phyloP scores from a whole-genome alignment of 495 filamentous ascomycete genomes.

The Penicillium macrosclerotiorum region DNA sequence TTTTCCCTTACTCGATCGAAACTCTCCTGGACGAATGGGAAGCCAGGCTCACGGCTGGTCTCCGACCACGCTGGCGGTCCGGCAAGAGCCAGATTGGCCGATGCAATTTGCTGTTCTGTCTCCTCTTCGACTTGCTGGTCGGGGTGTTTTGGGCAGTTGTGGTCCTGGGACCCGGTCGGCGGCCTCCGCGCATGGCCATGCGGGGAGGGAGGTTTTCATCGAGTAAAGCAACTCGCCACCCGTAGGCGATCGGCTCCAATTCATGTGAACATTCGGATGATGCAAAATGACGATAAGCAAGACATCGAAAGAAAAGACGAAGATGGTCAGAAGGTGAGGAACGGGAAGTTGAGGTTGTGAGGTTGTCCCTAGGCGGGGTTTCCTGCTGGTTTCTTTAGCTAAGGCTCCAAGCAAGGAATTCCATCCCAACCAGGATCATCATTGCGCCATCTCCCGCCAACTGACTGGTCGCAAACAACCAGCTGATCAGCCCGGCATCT shows the following conservation, averaged over 20 bases:
- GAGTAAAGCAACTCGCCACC: constrained; percentile 5
- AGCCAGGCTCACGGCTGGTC: not conserved
- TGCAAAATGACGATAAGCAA: not conserved
- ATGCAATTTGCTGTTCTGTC: too few species aligned
- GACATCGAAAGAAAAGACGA: not conserved
- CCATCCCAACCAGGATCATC: too few species aligned
- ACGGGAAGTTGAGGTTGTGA: not conserved
- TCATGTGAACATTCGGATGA: not conserved
- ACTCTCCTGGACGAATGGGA: constrained; percentile 1
- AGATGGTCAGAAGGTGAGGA: not conserved
- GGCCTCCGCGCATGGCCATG: constrained; percentile 9
- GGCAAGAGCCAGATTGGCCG: too few species aligned
- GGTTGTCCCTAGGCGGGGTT: constrained; percentile 2
- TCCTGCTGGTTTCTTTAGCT: too few species aligned
- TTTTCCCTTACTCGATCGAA: constrained; percentile 25
- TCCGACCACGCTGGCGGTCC: constrained; percentile 7
- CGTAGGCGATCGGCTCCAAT: not conserved
- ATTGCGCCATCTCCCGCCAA: constrained; percentile 15
- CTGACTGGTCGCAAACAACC: not conserved
- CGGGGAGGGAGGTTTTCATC: constrained; percentile 1
- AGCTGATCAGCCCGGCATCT: constrained; percentile 5
- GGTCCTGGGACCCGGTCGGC: constrained; percentile 6
- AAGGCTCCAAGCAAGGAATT: not conserved
- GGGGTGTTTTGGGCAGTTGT: not conserved
- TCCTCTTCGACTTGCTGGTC: too few species aligned